Percentiles rank a stretch among this genome's conserved stretches.
phyloP scores from a whole-genome alignment of 768 basidiomycete genomes.

The Termitomyces sp. region DNA sequence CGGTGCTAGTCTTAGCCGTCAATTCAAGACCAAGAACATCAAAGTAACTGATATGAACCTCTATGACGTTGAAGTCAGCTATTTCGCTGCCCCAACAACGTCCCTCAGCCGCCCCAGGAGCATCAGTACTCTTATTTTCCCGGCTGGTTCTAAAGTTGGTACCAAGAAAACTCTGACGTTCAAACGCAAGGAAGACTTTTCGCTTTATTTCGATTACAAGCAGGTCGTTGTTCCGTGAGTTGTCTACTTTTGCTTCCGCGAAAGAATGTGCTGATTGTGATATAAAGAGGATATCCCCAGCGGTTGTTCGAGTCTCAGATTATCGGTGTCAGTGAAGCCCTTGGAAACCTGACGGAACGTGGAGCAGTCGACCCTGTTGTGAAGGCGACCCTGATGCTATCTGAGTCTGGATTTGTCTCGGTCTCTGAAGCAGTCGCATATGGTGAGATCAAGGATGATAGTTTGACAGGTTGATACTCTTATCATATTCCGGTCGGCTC shows the following conservation, averaged over 20 bases:
- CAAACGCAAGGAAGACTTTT: slow-evolving; percentile 81
- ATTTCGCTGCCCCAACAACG: slow-evolving; percentile 56
- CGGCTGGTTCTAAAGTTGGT: slow-evolving; percentile 68
- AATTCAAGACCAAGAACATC: slow-evolving; percentile 95
- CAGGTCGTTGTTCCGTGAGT: slow-evolving; percentile 55
- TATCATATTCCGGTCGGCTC: background rate
- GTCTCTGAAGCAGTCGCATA: slow-evolving; percentile 74
- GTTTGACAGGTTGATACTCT: slow-evolving; percentile 52
- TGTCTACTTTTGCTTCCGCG: background rate
- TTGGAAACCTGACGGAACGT: slow-evolving; percentile 78
- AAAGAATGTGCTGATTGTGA: slow-evolving; percentile 1
- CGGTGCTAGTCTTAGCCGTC: slow-evolving; percentile 81
- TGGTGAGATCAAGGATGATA: slow-evolving; percentile 80
- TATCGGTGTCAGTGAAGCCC: slow-evolving; percentile 65
- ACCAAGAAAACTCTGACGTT: slow-evolving; percentile 85
- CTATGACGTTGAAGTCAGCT: slow-evolving; percentile 77
- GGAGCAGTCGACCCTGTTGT: slow-evolving; percentile 80
- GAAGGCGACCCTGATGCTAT: slow-evolving; percentile 78
- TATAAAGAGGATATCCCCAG: slow-evolving; percentile 59
- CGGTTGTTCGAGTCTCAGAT: slow-evolving; percentile 73
- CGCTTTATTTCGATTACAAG: slow-evolving; percentile 76
- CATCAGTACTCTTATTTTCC: slow-evolving; percentile 75
- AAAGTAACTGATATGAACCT: slow-evolving; percentile 69
- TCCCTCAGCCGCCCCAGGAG: slow-evolving; percentile 51
- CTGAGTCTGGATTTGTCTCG: slow-evolving; percentile 82